phyloP scores from a whole-genome alignment of 2,329 filamentous ascomycete species.

The Trichoderma breve region DNA sequence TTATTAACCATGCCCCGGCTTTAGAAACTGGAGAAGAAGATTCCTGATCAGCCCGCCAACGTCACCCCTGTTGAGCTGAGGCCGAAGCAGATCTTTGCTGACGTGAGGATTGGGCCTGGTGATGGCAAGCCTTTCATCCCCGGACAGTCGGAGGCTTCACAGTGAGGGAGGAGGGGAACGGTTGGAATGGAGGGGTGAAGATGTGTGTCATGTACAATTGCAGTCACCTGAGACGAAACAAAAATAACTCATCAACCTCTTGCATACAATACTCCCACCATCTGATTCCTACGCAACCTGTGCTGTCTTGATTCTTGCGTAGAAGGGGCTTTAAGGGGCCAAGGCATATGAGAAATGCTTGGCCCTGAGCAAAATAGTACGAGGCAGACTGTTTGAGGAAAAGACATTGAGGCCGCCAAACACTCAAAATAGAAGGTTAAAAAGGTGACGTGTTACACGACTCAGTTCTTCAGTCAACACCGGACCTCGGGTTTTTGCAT shows the following conservation, averaged over 20 bases:
- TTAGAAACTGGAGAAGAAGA: slow-evolving; percentile 77
- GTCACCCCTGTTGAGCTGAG: slow-evolving; percentile 73
- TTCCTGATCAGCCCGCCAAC: slow-evolving; percentile 69
- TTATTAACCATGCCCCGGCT: neutral
- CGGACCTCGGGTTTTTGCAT: neutral
- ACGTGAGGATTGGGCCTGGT: slow-evolving; percentile 45
- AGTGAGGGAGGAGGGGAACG: slow-evolving; percentile 33
- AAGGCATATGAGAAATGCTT: neutral
- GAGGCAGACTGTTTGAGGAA: neutral
- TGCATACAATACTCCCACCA: neutral
- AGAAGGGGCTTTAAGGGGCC: neutral
- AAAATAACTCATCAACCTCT: slow-evolving; percentile 9
- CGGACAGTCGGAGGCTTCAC: slow-evolving; percentile 37
- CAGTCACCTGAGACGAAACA: slow-evolving; percentile 29
- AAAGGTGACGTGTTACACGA: neutral
- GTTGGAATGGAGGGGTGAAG: slow-evolving; percentile 23
- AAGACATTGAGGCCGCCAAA: neutral
- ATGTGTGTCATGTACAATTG: slow-evolving; percentile 32
- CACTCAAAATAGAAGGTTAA: neutral
- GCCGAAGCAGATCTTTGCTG: slow-evolving; percentile 60
- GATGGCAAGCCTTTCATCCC: slow-evolving; percentile 45
- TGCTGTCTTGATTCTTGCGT: neutral
- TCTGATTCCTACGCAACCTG: neutral
- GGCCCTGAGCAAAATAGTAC: neutral
- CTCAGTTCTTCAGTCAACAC: neutral